Percentiles rank a stretch among this genome's conserved stretches.
Evolutionary conservation across 176 grass and related monocot species (phyloP).

Genomic region (Dactylis glomerata): DNA sequence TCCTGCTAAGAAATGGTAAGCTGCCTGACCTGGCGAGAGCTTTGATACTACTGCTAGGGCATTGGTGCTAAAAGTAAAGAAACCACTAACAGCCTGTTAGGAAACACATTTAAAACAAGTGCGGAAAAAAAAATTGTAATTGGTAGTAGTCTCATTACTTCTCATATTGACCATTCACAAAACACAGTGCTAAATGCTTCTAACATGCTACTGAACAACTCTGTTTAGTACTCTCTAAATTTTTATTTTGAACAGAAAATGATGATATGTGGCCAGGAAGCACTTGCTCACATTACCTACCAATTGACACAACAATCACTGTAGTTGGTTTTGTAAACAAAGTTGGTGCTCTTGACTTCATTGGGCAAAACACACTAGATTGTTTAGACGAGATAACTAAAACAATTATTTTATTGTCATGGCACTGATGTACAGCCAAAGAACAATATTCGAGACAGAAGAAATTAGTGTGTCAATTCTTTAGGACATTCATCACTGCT

Average conservation of each 20-base stretch:
- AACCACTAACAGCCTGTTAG: not conserved
- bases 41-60: slow-evolving; percentile 54
- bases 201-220: not conserved
- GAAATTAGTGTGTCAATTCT: slow-evolving; percentile 72
- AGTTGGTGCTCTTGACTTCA: slow-evolving; percentile 30
- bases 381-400: slow-evolving; percentile 57
- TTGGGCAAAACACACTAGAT: slow-evolving; percentile 49
- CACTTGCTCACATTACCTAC: slow-evolving; percentile 55
- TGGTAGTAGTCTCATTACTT: not conserved
- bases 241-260: not conserved
- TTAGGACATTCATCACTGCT: slow-evolving; percentile 85
- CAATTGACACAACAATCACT: slow-evolving; percentile 52
- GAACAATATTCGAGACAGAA: slow-evolving; percentile 66
- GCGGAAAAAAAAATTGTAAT: not conserved
- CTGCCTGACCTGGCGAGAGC: slow-evolving; percentile 73
- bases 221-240: not conserved
- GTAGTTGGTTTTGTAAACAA: slow-evolving; percentile 46
- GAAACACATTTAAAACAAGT: not conserved
- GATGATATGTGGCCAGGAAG: not conserved
- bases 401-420: no score
- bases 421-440: no score
- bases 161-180: not conserved
- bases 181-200: not conserved
- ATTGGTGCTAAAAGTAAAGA: slow-evolving; percentile 56
- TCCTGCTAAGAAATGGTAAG: slow-evolving; percentile 91